Evolutionary conservation across 1,284 basidiomycete species (phyloP).

Genomic region (Volvariella volvacea): DNA sequence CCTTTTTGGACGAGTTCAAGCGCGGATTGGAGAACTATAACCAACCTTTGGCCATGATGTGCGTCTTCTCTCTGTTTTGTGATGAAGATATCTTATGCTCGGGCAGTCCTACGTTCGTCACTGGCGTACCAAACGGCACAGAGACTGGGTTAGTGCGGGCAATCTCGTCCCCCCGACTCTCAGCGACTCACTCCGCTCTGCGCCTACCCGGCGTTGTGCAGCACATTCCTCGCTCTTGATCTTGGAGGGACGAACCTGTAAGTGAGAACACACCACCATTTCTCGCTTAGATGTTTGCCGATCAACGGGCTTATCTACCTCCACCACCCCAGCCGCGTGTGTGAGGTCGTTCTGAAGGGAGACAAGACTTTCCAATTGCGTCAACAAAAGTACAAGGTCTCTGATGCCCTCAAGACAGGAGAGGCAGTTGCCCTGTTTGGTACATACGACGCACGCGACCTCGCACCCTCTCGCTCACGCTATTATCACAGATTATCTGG

Average conservation of each 20-base stretch:
- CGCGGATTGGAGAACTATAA: slow-evolving; percentile 68
- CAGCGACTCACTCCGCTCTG: slow-evolving; percentile 6
- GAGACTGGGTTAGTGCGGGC: slow-evolving; percentile 73
- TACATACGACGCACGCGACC: slow-evolving; percentile 21
- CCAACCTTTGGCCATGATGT: slow-evolving; percentile 88
- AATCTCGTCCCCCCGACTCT: slow-evolving; percentile 5
- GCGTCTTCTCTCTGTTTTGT: slow-evolving; percentile 16
- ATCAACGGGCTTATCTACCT: slow-evolving; percentile 3
- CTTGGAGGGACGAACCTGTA: slow-evolving; percentile 94
- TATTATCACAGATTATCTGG: slow-evolving; percentile 76
- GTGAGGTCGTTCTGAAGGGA: slow-evolving; percentile 87
- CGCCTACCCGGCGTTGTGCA: slow-evolving; percentile 22
- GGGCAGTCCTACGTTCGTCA: slow-evolving; percentile 80
- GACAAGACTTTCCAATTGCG: slow-evolving; percentile 83
- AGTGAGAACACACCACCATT: slow-evolving; percentile 22
- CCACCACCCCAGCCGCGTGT: slow-evolving; percentile 68
- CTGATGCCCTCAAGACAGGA: slow-evolving; percentile 84
- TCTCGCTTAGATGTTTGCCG: slow-evolving; percentile 3
- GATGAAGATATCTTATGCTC: slow-evolving; percentile 9
- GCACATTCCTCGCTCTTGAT: slow-evolving; percentile 91
- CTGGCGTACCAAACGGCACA: slow-evolving; percentile 82
- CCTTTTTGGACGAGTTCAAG: slow-evolving; percentile 75
- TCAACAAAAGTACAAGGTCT: slow-evolving; percentile 93
- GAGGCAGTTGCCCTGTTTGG: slow-evolving; percentile 81
- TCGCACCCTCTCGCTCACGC: slow-evolving; percentile 4